Conservation (phyloP, 2,329 filamentous ascomycete genomes). For the Hypomyces rosellus region DNA sequence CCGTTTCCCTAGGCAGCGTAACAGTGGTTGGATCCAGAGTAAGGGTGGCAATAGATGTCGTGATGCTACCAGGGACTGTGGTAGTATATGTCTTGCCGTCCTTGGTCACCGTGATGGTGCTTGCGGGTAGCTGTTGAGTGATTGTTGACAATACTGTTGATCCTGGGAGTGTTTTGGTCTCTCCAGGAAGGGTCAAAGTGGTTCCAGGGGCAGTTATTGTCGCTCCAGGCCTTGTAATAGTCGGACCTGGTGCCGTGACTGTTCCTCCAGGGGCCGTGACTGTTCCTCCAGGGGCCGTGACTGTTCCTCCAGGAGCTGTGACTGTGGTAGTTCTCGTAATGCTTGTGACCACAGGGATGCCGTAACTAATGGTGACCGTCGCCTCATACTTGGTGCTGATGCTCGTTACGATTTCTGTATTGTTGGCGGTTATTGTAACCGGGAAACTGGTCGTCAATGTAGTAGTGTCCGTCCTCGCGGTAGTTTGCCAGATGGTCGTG, state of each 20-base stretch:
- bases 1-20: constrained; percentile 5
- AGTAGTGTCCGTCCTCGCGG: constrained; percentile 11
- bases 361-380: constrained; percentile 12
- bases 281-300: constrained; percentile 7
- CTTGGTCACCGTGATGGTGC: constrained; percentile 14
- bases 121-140: constrained; percentile 6
- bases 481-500: constrained; percentile 15
- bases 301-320: constrained; percentile 5
- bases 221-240: constrained; percentile 6
- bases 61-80: constrained; percentile 17
- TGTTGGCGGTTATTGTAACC: constrained; percentile 14
- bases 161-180: constrained; percentile 15
- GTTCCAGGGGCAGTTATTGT: constrained; percentile 21
- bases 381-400: constrained; percentile 11
- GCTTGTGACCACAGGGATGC: constrained; percentile 13
- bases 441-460: constrained; percentile 11
- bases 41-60: constrained; percentile 16
- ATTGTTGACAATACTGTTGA: constrained; percentile 11
- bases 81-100: constrained; percentile 3
- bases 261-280: constrained; percentile 6
- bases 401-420: constrained; percentile 12
- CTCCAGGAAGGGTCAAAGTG: constrained; percentile 19
- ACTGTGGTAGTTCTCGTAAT: constrained; percentile 9
- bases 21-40: constrained; percentile 9
- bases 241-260: constrained; percentile 9